Conservation (phyloP, 2,329 filamentous ascomycete genomes). For the Fusarium anguioides region DNA sequence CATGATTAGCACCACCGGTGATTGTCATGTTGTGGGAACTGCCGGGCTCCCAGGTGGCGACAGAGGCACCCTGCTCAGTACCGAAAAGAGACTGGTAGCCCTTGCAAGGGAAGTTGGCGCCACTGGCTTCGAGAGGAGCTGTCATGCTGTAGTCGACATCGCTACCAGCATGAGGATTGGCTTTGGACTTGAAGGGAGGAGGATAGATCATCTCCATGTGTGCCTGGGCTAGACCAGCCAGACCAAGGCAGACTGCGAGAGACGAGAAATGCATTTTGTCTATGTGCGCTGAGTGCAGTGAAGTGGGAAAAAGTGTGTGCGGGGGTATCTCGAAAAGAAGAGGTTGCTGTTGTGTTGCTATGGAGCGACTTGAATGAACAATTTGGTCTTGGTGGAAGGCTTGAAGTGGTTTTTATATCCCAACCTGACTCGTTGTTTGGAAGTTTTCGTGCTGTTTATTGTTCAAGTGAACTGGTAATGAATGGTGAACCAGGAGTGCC, state of each 20-base stretch:
- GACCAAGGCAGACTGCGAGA: constrained; percentile 55
- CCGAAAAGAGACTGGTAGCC: constrained; percentile 65
- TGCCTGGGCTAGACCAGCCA: constrained; percentile 58
- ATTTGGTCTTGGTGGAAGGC: constrained; percentile 21
- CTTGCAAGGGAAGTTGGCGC: constrained; percentile 81
- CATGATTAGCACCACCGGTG: constrained; percentile 70
- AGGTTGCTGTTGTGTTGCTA: constrained; percentile 5
- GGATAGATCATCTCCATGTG: constrained; percentile 69
- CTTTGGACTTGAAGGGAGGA: constrained; percentile 64
- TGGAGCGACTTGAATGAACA: constrained; percentile 14
- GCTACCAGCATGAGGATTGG: constrained; percentile 58
- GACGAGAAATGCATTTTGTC: constrained; percentile 55
- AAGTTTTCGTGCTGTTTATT: constrained; percentile 15
- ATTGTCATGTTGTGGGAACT: constrained; percentile 72
- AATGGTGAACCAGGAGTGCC: constrained; percentile 22
- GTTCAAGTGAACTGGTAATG: constrained; percentile 37
- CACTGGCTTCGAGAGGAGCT: constrained; percentile 68
- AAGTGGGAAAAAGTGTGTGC: constrained; percentile 2
- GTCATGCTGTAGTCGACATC: constrained; percentile 78
- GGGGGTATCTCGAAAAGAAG: constrained; percentile 29
- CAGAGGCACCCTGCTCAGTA: constrained; percentile 61
- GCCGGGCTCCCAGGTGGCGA: constrained; percentile 72
- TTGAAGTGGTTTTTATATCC: constrained; percentile 26
- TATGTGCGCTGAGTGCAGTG: background rate
- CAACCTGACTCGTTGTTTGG: constrained; percentile 22